These are phyloP conservation scores for Rhodofomes roseus DNA, from an alignment of 1,284 basidiomycete species.

Conservation along the genomic window DNA sequence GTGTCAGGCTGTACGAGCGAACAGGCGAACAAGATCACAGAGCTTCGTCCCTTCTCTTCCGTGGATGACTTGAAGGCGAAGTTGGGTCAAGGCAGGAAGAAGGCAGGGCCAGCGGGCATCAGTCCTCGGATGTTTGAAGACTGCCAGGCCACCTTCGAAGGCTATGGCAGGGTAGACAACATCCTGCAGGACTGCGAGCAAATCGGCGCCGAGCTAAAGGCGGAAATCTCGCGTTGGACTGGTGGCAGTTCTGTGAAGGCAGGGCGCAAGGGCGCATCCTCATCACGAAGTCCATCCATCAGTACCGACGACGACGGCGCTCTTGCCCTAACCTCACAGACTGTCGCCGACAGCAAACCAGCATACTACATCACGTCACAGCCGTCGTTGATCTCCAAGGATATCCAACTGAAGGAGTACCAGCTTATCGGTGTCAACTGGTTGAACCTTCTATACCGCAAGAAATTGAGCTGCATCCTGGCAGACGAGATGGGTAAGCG, in stretches of 20 bases:
- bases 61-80: conserved; percentile 79
- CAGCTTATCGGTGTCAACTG: conserved; percentile 98
- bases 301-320: conserved; percentile 55
- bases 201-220: conserved; percentile 68
- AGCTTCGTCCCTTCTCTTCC: conserved; percentile 77
- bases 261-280: conserved; percentile 32
- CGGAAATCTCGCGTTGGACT: conserved; percentile 80
- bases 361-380: conserved; percentile 73
- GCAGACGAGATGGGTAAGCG: conserved; percentile 95
- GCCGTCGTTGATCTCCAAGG: conserved; percentile 67
- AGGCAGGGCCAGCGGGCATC: conserved; percentile 76
- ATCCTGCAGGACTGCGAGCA: conserved; percentile 87
- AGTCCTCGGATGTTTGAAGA: conserved; percentile 90
- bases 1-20: conserved; percentile 75
- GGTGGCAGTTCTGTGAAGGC: conserved; percentile 34
- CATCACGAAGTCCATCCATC: conserved; percentile 23
- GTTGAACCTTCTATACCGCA: conserved; percentile 86
- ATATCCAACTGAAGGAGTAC: conserved; percentile 90
- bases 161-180: conserved; percentile 88
- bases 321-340: conserved; percentile 50
- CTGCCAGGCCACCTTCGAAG: conserved; percentile 83
- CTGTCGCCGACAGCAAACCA: conserved; percentile 38
- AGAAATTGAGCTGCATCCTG: conserved; percentile 87
- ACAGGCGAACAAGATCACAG: conserved; percentile 81
- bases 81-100: conserved; percentile 80